Evolutionary conservation across 257 asterid genomes (phyloP).

Genomic region (Solanum lignicaule): DNA sequence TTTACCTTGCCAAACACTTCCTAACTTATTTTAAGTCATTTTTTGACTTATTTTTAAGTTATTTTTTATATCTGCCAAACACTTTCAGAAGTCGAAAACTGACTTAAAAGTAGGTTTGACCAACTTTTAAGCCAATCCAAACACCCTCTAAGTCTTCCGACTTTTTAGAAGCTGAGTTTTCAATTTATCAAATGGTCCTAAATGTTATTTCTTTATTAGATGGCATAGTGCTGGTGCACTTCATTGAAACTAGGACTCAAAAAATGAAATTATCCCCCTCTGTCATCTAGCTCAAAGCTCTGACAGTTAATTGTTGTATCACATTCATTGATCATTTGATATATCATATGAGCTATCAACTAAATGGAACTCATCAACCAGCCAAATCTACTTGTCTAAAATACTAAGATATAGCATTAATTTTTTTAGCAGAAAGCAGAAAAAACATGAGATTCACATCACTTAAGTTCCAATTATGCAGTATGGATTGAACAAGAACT

Average conservation of each 20-base stretch:
- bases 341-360: not conserved
- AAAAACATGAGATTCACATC: not conserved
- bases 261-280: not conserved
- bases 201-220: not conserved
- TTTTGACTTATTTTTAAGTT: too few relatives aligned
- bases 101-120: too few relatives aligned
- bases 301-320: not conserved
- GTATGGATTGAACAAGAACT: not conserved
- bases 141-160: not conserved
- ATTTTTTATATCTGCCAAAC: too few relatives aligned
- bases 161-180: not conserved
- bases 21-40: too few relatives aligned
- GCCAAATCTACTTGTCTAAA: not conserved
- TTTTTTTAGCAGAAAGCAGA: not conserved
- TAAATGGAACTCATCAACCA: not conserved
- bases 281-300: not conserved
- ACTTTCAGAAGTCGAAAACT: too few relatives aligned
- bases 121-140: too few relatives aligned
- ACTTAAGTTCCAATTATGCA: not conserved
- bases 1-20: too few relatives aligned
- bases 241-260: not conserved
- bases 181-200: not conserved
- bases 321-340: not conserved
- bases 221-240: not conserved
- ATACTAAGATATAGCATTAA: not conserved